Percentiles rank a stretch among this genome's conserved stretches.
Conservation (phyloP, 1,284 basidiomycete genomes). For the Phlebopus sp. region DNA sequence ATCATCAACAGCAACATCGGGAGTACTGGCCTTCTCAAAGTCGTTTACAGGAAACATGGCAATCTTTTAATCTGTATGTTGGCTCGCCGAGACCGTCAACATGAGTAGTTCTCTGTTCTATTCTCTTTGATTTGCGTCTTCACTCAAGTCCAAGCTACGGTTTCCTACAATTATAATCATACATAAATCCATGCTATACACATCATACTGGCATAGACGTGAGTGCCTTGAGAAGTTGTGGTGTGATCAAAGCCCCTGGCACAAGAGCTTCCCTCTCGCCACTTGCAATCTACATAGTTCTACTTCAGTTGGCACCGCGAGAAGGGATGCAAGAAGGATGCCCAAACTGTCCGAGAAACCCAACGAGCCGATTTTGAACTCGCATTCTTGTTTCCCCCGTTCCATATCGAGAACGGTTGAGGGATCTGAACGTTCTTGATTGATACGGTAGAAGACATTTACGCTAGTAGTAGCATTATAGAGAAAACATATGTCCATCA, state of each 20-base stretch:
- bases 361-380: conserved; percentile 88
- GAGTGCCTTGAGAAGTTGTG: too few species aligned
- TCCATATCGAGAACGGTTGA: conserved; percentile 46
- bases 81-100: conserved; percentile 22
- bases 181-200: too few species aligned
- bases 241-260: conserved; percentile 55
- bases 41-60: conserved; percentile 58
- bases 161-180: too few species aligned
- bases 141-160: too few species aligned
- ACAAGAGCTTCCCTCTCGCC: conserved; percentile 67
- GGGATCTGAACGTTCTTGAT: conserved; percentile 61
- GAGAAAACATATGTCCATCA: neutral
- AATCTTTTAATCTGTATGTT: conserved; percentile 52
- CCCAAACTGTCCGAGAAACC: conserved; percentile 77
- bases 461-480: conserved; percentile 48
- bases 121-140: neutral
- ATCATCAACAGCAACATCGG: too few species aligned
- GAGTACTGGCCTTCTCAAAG: conserved; percentile 14
- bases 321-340: conserved; percentile 74
- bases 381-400: conserved; percentile 67
- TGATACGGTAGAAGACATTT: conserved; percentile 84
- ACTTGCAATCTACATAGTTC: conserved; percentile 75
- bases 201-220: too few species aligned
- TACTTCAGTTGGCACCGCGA: conserved; percentile 85
- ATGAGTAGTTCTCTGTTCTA: neutral